Percentiles rank a stretch among this genome's conserved stretches.
These are phyloP conservation scores for Dissophora ornata DNA, from an alignment of 192 early-diverging fungal genomes.

Conservation along the genomic window DNA sequence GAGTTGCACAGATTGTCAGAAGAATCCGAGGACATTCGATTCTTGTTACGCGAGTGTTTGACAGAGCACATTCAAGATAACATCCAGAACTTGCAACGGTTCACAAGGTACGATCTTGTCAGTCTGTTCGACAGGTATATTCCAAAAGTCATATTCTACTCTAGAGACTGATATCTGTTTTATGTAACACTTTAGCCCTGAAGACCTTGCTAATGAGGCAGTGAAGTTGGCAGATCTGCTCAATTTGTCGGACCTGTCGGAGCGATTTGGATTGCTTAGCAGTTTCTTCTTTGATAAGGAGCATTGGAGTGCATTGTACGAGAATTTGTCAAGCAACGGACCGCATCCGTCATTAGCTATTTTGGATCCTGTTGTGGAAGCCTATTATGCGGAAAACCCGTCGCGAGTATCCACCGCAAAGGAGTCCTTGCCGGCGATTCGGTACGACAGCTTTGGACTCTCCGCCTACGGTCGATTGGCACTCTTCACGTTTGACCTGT, in stretches of 20 bases:
- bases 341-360: conserved; percentile 32
- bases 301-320: conserved; percentile 55
- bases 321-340: conserved; percentile 41
- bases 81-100: conserved; percentile 45
- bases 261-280: conserved; percentile 25
- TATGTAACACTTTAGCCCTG: conserved; percentile 48
- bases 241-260: conserved; percentile 22
- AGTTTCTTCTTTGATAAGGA: conserved; percentile 48
- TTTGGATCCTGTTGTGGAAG: conserved; percentile 36
- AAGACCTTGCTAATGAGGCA: conserved; percentile 57
- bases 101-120: conserved; percentile 48
- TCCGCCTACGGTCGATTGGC: conserved; percentile 59
- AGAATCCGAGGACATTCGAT: conserved; percentile 27
- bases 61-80: conserved; percentile 47
- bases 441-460: conserved; percentile 63
- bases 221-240: conserved; percentile 47
- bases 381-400: conserved; percentile 31
- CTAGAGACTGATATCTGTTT: background rate
- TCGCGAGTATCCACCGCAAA: background rate
- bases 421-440: background rate
- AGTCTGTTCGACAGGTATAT: no score
- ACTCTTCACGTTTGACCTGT: conserved; percentile 56
- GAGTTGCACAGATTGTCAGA: conserved; percentile 30
- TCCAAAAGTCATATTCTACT: no score
- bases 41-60: conserved; percentile 27